Base-by-base conservation (phyloP, 2,329 filamentous ascomycete species). In the Myriosclerotinia duriaeana region DNA sequence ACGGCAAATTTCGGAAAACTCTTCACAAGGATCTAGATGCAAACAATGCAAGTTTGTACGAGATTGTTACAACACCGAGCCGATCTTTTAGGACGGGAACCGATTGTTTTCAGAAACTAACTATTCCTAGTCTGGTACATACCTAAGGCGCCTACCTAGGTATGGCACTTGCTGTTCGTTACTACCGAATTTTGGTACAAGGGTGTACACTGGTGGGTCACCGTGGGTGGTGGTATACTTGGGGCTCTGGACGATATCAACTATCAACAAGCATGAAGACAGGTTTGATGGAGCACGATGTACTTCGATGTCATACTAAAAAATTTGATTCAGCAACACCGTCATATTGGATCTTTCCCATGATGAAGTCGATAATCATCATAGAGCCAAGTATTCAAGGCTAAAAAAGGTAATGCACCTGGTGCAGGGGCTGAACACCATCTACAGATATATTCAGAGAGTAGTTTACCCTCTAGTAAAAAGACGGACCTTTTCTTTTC, bases 251-350 rank as follows among this genome's bases (percentile, higher is more conserved):
- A 30, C 42, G 3, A 48, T 36, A 48, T 58, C 17, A 34, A 34
- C 30, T 34, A 34, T 34, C 30, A 34, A 59, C 42, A 48, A 48
- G 42, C 26, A 36, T 48, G 42, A 6, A 56, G 42, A n/a, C 42
- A 58, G 40, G 42, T 38, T 38, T 42, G 42, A 60, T 60, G 42
- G 20, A 40, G 34, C 26, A 15, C 6, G 26, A 53, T 12, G 53
- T 59, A 15, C 26, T n/a, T 60, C 44, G 58, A 61, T 61, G 58
- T 61, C 58, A 61, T 60, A 59, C 42, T 15, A 59, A 46, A 34
- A 30, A 58, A 34, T 12, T 42, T 11, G 55, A 44, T 58, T 58
- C 55, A 59, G 1, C 17, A 48, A 46, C 42, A 48, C 26, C 17
- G 26, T 59, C 56, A 36, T 59, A 30, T 36, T 50, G 44, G 12